phyloP scores from a whole-genome alignment of 176 grass and related monocot genomes.

The Aegilops tauschii region DNA sequence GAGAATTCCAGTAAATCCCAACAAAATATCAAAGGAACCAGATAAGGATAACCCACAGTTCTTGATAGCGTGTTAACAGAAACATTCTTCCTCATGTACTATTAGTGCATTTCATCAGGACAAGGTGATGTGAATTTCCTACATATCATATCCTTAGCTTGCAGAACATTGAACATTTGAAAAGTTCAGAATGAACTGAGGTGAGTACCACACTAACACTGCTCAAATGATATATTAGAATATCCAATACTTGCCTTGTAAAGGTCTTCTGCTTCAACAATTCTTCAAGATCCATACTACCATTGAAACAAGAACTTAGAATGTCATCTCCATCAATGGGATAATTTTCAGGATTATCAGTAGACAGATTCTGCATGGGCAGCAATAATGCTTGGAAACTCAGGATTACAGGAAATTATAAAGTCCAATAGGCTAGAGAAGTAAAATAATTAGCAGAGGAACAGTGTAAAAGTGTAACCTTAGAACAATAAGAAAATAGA shows the following conservation, averaged over 20 bases:
- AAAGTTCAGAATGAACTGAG: not conserved
- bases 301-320: conserved; percentile 22
- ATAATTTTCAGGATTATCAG: conserved; percentile 22
- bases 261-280: conserved; percentile 52
- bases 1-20: not conserved
- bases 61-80: not conserved
- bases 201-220: not conserved
- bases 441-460: not conserved
- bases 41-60: not conserved
- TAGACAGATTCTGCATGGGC: conserved; percentile 27
- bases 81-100: not conserved
- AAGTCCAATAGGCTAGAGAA: not conserved
- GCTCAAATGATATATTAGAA: not conserved
- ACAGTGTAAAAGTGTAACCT: not conserved
- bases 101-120: not conserved
- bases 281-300: conserved; percentile 35
- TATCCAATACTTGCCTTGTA: conserved; percentile 47
- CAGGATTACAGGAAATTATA: not conserved
- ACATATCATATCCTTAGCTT: not conserved
- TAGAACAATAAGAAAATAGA: not conserved
- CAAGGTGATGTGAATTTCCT: not conserved
- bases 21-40: not conserved
- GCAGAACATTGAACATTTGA: not conserved
- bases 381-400: not conserved
- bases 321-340: conserved; percentile 18